Conservation (phyloP, 83 land plant genomes). For the Picea abies region DNA sequence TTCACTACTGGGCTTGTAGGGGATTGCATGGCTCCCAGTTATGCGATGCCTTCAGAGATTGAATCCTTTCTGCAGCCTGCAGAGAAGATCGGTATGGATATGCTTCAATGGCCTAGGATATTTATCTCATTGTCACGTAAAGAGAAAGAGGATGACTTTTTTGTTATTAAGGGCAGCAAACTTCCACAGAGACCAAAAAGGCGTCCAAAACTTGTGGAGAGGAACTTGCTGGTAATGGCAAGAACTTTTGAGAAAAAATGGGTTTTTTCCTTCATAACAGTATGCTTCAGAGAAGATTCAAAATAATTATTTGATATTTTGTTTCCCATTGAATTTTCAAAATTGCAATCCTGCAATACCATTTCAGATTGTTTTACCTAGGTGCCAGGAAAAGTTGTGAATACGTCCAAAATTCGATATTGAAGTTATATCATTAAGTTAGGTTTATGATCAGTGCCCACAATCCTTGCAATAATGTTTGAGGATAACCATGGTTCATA, state of each 20-base stretch:
- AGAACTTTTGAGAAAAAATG: not conserved
- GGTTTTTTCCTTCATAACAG: not conserved
- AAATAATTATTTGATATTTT: not conserved
- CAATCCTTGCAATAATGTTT: not conserved
- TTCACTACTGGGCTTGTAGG: not conserved
- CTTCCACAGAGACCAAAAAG: slow-evolving; percentile 54
- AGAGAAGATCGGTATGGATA: slow-evolving; percentile 16
- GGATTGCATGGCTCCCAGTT: slow-evolving; percentile 3
- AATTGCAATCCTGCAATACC: not conserved
- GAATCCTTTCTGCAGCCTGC: slow-evolving; percentile 5
- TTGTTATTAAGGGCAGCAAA: slow-evolving; percentile 54
- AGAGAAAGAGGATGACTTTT: slow-evolving; percentile 59
- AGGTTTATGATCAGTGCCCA: not conserved
- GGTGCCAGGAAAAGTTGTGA: not conserved
- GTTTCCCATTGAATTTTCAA: not conserved
- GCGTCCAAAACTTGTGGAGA: slow-evolving; percentile 46
- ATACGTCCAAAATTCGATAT: not conserved
- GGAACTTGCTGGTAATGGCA: slow-evolving; percentile 27
- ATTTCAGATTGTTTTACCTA: not conserved
- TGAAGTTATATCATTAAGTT: not conserved
- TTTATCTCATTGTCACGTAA: slow-evolving; percentile 40
- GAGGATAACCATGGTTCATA: not conserved
- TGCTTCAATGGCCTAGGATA: slow-evolving; percentile 50
- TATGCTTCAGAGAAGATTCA: not conserved
- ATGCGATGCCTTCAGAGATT: not conserved